Conservation (phyloP, 2,329 filamentous ascomycete species). For the Xylariaceae sp. region DNA sequence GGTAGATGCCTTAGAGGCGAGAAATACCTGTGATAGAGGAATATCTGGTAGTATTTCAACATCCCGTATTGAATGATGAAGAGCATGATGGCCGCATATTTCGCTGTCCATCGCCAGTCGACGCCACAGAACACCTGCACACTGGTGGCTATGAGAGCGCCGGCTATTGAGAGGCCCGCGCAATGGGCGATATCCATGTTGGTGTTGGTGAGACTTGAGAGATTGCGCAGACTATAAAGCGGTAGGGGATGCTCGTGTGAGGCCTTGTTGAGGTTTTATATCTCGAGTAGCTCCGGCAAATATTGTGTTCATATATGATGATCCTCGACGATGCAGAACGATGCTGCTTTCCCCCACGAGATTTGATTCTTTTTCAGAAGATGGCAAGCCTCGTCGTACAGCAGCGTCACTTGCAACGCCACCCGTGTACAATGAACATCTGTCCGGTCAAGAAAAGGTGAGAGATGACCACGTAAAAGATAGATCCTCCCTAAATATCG, state of each 20-base stretch:
- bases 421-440: too few species aligned
- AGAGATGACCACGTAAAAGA: too few species aligned
- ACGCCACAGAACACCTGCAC: background rate
- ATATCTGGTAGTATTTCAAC: slow-evolving; percentile 31
- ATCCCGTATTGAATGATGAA: slow-evolving; percentile 22
- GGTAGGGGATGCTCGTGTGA: background rate
- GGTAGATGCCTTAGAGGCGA: slow-evolving; percentile 43
- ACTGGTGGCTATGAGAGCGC: background rate
- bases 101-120: background rate
- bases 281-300: too few species aligned
- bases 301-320: too few species aligned
- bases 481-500: too few species aligned
- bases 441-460: too few species aligned
- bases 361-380: too few species aligned
- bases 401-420: too few species aligned
- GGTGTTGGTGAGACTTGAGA: background rate
- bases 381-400: too few species aligned
- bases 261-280: too few species aligned
- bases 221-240: background rate
- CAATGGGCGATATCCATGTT: background rate
- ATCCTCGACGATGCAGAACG: too few species aligned
- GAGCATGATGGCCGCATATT: slow-evolving; percentile 7
- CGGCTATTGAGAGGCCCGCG: background rate
- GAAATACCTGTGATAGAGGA: slow-evolving; percentile 40
- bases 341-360: too few species aligned